Conservation (phyloP, 2,329 filamentous ascomycete genomes). For the Dothistroma septosporum region DNA sequence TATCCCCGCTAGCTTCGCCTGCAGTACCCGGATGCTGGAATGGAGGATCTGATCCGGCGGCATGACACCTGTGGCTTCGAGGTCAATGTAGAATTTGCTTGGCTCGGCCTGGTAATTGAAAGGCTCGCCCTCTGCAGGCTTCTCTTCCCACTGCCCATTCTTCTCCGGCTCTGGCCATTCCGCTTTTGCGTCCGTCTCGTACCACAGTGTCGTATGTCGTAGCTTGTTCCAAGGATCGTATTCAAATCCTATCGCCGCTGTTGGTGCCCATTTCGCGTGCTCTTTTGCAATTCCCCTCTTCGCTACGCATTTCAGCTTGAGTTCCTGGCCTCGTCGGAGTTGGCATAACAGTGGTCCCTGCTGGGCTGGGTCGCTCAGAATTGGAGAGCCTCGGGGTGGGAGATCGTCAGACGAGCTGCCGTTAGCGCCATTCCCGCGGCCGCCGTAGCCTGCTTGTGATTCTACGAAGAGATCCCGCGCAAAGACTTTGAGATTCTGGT, state of each 20-base stretch:
- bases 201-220: slow-evolving; percentile 89
- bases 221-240: slow-evolving; percentile 98
- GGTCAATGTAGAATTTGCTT: slow-evolving; percentile 78
- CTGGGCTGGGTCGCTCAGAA: slow-evolving; percentile 77
- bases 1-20: slow-evolving; percentile 81
- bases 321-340: slow-evolving; percentile 80
- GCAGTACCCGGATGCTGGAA: slow-evolving; percentile 80
- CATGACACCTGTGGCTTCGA: slow-evolving; percentile 82
- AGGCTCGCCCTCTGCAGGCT: slow-evolving; percentile 72
- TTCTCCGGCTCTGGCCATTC: slow-evolving; percentile 34
- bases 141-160: slow-evolving; percentile 75
- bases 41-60: slow-evolving; percentile 87
- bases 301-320: slow-evolving; percentile 85
- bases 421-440: slow-evolving; percentile 53
- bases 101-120: slow-evolving; percentile 91
- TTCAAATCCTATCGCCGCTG: slow-evolving; percentile 88
- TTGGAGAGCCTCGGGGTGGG: slow-evolving; percentile 60
- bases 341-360: slow-evolving; percentile 85
- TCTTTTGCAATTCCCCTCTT: slow-evolving; percentile 99
- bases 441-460: slow-evolving; percentile 50
- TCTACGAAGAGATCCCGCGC: slow-evolving; percentile 76
- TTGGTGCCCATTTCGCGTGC: slow-evolving; percentile 96
- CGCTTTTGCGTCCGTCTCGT: slow-evolving; percentile 62
- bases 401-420: slow-evolving; percentile 66
- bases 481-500: slow-evolving; percentile 90